These are phyloP conservation scores for Suhomyces kilbournensis DNA, from an alignment of 805 yeast genomes.

Conservation along the genomic window DNA sequence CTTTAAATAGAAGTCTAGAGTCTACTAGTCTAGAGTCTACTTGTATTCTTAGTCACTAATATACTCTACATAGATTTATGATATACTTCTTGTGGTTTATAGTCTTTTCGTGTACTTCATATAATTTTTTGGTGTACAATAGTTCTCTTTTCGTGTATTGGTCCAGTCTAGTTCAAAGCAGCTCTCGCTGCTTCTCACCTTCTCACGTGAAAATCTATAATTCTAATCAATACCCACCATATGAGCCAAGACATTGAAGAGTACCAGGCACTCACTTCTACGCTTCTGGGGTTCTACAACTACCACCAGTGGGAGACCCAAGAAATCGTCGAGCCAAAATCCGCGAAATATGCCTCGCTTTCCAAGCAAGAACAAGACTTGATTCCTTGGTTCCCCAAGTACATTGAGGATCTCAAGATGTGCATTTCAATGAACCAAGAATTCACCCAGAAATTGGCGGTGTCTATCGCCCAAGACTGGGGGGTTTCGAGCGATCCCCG, in stretches of 20 bases:
- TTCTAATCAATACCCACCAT: too few relatives aligned
- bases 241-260: slow-evolving; percentile 27
- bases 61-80: too few relatives aligned
- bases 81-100: too few relatives aligned
- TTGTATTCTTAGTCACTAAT: too few relatives aligned
- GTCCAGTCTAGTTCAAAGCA: too few relatives aligned
- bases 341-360: slow-evolving; percentile 26
- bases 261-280: slow-evolving; percentile 33
- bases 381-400: slow-evolving; percentile 49
- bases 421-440: slow-evolving; percentile 45
- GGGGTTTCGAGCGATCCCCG: slow-evolving; percentile 38
- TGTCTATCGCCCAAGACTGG: slow-evolving; percentile 47
- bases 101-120: too few relatives aligned
- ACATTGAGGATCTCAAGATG: slow-evolving; percentile 37
- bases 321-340: slow-evolving; percentile 31
- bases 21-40: too few relatives aligned
- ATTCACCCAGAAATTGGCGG: slow-evolving; percentile 44
- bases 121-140: too few relatives aligned
- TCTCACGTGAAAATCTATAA: background rate
- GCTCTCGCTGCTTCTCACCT: too few relatives aligned
- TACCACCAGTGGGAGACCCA: slow-evolving; percentile 33
- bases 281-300: slow-evolving; percentile 33
- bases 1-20: too few relatives aligned
- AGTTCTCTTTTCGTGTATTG: too few relatives aligned
- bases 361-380: slow-evolving; percentile 38